Percentiles rank a stretch among this genome's conserved stretches.
phyloP scores from a whole-genome alignment of 345 rosid genomes.

The Syzygium jambos region DNA sequence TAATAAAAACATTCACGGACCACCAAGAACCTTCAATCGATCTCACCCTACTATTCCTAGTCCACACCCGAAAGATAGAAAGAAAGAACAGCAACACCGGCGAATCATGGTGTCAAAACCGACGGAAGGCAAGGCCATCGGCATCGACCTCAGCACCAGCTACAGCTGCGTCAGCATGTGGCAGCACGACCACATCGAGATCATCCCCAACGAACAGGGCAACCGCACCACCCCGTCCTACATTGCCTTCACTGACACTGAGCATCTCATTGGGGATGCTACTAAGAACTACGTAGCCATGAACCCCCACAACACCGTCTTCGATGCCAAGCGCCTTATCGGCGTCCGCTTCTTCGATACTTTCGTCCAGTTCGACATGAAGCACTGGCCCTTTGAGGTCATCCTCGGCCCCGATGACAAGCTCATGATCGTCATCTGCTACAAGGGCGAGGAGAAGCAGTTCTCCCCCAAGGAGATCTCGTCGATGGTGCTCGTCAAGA shows the following conservation, averaged over 20 bases:
- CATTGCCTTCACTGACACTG: slow-evolving; percentile 28
- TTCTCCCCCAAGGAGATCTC: slow-evolving; percentile 18
- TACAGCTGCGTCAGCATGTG: slow-evolving; percentile 29
- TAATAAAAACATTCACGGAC: background rate
- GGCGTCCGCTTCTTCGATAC: slow-evolving; percentile 20
- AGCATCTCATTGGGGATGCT: slow-evolving; percentile 24
- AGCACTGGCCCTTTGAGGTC: slow-evolving; percentile 21
- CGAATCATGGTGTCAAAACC: background rate
- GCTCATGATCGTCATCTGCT: slow-evolving; percentile 18
- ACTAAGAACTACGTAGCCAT: slow-evolving; percentile 31
- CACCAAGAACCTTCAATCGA: background rate
- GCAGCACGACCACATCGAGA: slow-evolving; percentile 26
- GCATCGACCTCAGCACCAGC: slow-evolving; percentile 27
- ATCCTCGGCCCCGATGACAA: slow-evolving; percentile 12
- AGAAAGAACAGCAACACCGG: too few species aligned
- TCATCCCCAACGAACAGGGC: slow-evolving; percentile 30
- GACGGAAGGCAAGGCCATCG: slow-evolving; percentile 17
- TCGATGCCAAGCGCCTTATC: slow-evolving; percentile 20
- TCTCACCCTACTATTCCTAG: too few species aligned
- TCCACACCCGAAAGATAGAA: too few species aligned
- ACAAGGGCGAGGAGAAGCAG: slow-evolving; percentile 21
- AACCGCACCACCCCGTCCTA: slow-evolving; percentile 30
- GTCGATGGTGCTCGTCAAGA: slow-evolving; percentile 15
- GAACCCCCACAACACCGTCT: slow-evolving; percentile 27
- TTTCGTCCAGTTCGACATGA: slow-evolving; percentile 13